phyloP scores from a whole-genome alignment of 805 yeast genomes.

The Yarrowia keelungensis region DNA sequence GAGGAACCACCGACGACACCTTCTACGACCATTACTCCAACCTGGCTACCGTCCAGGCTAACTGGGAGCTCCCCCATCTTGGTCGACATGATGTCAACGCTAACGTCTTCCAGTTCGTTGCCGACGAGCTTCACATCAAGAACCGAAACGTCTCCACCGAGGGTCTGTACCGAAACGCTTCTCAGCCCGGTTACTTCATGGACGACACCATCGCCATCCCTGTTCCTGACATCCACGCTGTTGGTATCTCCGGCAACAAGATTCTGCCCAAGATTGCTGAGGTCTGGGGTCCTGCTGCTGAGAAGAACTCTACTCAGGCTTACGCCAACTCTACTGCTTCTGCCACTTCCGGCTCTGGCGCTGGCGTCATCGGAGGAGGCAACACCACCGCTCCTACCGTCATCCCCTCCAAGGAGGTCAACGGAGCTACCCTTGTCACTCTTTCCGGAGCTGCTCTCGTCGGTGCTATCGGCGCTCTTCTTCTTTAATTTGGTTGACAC shows the following conservation, averaged over 20 bases:
- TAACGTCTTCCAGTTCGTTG: conserved; percentile 6
- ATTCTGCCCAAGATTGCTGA: conserved; percentile 8
- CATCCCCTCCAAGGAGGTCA: background rate
- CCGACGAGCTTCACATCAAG: conserved; percentile 3
- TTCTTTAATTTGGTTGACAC: background rate
- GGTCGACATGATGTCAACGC: conserved; percentile 5
- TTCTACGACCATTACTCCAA: conserved; percentile 16
- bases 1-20: conserved; percentile 10
- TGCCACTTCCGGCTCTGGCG: background rate
- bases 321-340: conserved; percentile 2
- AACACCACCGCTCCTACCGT: background rate
- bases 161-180: conserved; percentile 8
- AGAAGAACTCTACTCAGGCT: background rate
- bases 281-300: background rate
- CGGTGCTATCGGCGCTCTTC: conserved; percentile 4
- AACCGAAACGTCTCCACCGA: conserved; percentile 4
- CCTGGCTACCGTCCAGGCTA: conserved; percentile 11
- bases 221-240: background rate
- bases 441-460: conserved; percentile 2
- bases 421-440: background rate
- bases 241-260: conserved; percentile 13
- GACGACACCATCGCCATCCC: conserved; percentile 1
- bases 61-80: conserved; percentile 10
- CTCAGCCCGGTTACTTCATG: conserved; percentile 6
- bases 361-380: background rate